A percentile compares a stretch with the other conserved stretches of the same genome.
Evolutionary conservation across 2,329 filamentous ascomycete genomes (phyloP).

Genomic region (Neopestalotiopsis sp.): DNA sequence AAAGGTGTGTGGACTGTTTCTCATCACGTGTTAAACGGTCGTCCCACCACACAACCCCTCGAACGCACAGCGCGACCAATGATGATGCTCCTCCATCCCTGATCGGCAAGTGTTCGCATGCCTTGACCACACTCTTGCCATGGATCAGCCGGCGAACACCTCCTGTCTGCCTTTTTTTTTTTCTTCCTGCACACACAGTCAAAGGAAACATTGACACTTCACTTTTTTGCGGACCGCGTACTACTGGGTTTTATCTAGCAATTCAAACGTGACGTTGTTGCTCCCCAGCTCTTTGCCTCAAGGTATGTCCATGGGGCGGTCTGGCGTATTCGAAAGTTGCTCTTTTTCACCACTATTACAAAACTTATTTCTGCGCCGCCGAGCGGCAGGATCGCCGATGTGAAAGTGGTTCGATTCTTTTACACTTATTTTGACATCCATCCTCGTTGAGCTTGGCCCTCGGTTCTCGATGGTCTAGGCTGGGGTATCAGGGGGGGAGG

Average conservation of each 20-base stretch:
- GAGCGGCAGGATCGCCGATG: neutral
- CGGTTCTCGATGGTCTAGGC: neutral
- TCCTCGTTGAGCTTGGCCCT: neutral
- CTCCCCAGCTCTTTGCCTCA: no score
- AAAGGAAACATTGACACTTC: neutral
- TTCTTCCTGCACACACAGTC: neutral
- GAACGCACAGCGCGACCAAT: neutral
- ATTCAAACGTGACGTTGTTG: no score
- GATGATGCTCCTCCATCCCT: neutral
- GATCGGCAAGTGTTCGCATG: constrained; percentile 2
- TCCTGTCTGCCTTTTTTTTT: neutral
- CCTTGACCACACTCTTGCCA: neutral
- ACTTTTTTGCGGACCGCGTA: no score
- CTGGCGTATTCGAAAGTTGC: neutral
- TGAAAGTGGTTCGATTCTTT: neutral
- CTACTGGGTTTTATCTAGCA: no score
- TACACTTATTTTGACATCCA: neutral
- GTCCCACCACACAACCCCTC: constrained; percentile 1
- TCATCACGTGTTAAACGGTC: constrained; percentile 11
- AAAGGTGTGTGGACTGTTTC: neutral
- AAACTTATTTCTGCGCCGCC: neutral
- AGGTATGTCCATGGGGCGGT: neutral
- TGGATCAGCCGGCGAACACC: neutral
- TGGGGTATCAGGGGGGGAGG: neutral
- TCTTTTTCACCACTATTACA: neutral